These are phyloP conservation scores for Cryptococcus floricola DNA, from an alignment of 1,284 basidiomycete species.

Conservation along the genomic window DNA sequence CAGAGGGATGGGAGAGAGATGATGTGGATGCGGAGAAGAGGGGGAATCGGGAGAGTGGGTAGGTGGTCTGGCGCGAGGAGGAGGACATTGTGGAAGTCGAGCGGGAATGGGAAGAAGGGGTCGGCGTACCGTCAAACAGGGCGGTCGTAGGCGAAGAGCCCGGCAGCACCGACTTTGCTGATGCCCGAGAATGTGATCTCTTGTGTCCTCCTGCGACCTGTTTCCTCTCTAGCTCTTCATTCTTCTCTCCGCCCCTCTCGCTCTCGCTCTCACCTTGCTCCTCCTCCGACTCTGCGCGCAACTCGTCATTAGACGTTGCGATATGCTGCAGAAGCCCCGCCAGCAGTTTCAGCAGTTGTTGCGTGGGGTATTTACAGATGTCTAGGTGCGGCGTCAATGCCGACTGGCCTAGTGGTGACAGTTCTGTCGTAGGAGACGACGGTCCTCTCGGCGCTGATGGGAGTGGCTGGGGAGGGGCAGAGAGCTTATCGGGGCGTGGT, in stretches of 20 bases:
- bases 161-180: conserved; percentile 7
- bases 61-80: background rate
- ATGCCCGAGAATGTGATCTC: conserved; percentile 10
- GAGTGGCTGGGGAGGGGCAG: too few species aligned
- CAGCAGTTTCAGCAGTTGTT: conserved; percentile 76
- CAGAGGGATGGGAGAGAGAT: conserved; percentile 72
- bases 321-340: conserved; percentile 87
- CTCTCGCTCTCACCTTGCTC: conserved; percentile 4
- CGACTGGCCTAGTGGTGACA: conserved; percentile 12
- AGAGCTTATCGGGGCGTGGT: too few species aligned
- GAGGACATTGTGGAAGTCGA: conserved; percentile 3
- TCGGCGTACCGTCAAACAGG: conserved; percentile 25
- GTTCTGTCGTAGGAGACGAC: conserved; percentile 17
- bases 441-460: background rate
- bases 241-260: background rate
- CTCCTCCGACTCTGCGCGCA: conserved; percentile 29
- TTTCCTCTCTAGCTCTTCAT: conserved; percentile 4
- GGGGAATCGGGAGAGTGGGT: conserved; percentile 52
- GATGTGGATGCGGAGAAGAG: conserved; percentile 66
- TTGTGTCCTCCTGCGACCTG: conserved; percentile 2
- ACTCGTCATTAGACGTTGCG: conserved; percentile 78
- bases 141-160: conserved; percentile 38
- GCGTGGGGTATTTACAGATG: conserved; percentile 55
- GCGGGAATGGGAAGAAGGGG: conserved; percentile 5
- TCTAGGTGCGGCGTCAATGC: conserved; percentile 50